Evolutionary conservation across 805 yeast genomes (phyloP), one percentile per base, ranked within the genome.

Genomic region (Torulaspora gathmanii): DNA sequence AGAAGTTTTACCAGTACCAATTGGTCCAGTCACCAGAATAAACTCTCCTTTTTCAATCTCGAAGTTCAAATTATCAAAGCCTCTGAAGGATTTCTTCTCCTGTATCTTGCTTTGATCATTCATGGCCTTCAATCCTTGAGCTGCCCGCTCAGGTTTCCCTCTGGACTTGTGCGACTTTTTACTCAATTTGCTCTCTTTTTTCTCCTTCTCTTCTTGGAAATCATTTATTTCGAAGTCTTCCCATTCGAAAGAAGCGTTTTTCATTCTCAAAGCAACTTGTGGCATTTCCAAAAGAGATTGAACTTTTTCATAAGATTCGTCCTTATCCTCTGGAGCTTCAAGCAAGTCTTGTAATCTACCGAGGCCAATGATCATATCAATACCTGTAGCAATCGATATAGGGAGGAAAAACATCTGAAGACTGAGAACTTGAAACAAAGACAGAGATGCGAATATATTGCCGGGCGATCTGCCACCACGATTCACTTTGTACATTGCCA

Each of bases 1-100:
- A 0, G 93, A 83, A 0, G 90, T 71, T 60, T 87, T 87, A 46
- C 96, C 95, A 3, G 87, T 73, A 2, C 95, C 95, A 56, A 87
- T 84, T 1, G 82, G 65, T 12, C 96, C 96, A 2, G 64, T 57
- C 15, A 61, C 53, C 42, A 61, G 83, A 6, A 87, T 68, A 41
- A 89, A 78, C 58, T 86, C 95, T 17, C 86, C 85, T 45, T 75
- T 76, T 34, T 70, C 64, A 37, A 87, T 69, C 1, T 64, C 58
- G 16, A 87, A 62, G 51, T 79, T 70, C 47, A 87, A 63, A 56
- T 82, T 53, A n/a, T 34, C 54, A 46, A 58, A 81, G 56, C 55
- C 86, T 74, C 51, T 46, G 49, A 37, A 72, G 50, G 58, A 73
- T 73, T 20, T 53, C 35, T 54, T 56, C 26, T 54, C 34, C 15